Evolutionary conservation across 2,329 filamentous ascomycete species (phyloP).

Genomic region (Trichoderma sp.): DNA sequence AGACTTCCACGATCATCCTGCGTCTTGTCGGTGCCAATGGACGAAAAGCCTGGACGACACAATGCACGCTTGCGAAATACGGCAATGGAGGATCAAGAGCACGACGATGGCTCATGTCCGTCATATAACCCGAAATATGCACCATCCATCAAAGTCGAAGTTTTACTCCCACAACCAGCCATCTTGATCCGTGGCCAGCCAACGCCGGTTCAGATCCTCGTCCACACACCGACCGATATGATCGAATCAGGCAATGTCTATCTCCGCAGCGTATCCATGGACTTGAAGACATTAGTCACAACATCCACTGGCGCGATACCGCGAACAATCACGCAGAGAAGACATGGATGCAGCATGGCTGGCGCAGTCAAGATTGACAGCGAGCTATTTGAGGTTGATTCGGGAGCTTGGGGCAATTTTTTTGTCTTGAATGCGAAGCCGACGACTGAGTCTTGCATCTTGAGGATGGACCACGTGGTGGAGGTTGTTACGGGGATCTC

Average conservation of each 20-base stretch:
- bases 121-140: neutral
- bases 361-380: slow-evolving; percentile 2
- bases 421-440: slow-evolving; percentile 12
- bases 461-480: slow-evolving; percentile 3
- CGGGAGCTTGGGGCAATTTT: slow-evolving; percentile 14
- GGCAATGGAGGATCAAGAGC: neutral
- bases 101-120: neutral
- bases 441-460: neutral
- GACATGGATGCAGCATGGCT: slow-evolving; percentile 8
- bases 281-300: neutral
- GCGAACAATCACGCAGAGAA: neutral
- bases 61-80: neutral
- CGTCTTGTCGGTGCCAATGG: neutral
- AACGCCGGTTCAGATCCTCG: neutral
- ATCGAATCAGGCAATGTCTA: neutral
- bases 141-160: neutral
- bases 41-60: neutral
- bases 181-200: slow-evolving; percentile 7
- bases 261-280: neutral
- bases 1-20: neutral
- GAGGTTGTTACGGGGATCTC: slow-evolving; percentile 9
- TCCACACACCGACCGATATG: slow-evolving; percentile 7
- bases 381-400: slow-evolving; percentile 5
- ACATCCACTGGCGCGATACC: neutral
- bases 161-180: slow-evolving; percentile 1